Percentiles rank a stretch among this genome's conserved stretches.
Conservation (phyloP, 164 flowering plant species). For the Nymphaea colorata region DNA sequence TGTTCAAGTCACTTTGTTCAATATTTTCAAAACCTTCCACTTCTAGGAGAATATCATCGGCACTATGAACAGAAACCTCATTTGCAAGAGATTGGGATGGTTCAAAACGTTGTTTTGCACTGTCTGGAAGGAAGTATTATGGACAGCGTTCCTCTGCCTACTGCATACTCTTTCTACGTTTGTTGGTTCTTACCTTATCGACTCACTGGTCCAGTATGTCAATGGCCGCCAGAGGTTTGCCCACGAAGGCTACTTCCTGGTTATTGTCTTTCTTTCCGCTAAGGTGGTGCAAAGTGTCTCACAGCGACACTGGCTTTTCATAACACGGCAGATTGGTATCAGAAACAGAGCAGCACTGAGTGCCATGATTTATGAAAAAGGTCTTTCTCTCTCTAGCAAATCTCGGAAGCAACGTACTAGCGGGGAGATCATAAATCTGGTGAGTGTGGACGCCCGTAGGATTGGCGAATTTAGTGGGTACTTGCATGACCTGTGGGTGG, state of each 20-base stretch:
- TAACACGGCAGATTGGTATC: slow-evolving; percentile 6
- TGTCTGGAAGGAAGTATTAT: slow-evolving; percentile 9
- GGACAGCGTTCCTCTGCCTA: slow-evolving; percentile 2
- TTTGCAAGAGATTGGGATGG: slow-evolving; percentile 7
- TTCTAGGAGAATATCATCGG: too few species aligned
- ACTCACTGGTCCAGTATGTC: slow-evolving; percentile 10
- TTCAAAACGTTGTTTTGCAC: slow-evolving; percentile 11
- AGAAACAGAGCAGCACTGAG: slow-evolving; percentile 5
- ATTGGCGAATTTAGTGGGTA: background rate
- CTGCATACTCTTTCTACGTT: slow-evolving; percentile 6
- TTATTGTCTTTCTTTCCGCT: slow-evolving; percentile 7
- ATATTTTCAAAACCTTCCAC: too few species aligned
- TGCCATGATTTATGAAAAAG: slow-evolving; percentile 7
- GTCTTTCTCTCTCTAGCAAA: slow-evolving; percentile 8
- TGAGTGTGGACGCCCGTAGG: background rate
- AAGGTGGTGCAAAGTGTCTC: slow-evolving; percentile 12
- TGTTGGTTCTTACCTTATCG: slow-evolving; percentile 15
- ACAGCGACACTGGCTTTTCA: slow-evolving; percentile 13
- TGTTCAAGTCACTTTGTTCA: too few species aligned
- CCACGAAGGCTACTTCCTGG: slow-evolving; percentile 13
- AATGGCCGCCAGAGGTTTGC: slow-evolving; percentile 10
- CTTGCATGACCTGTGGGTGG: slow-evolving; percentile 1
- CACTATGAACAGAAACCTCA: too few species aligned
- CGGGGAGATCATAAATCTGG: background rate
- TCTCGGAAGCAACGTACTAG: slow-evolving; percentile 5